Conservation (phyloP, 2,329 filamentous ascomycete genomes). For the Aspergillus unguis region DNA sequence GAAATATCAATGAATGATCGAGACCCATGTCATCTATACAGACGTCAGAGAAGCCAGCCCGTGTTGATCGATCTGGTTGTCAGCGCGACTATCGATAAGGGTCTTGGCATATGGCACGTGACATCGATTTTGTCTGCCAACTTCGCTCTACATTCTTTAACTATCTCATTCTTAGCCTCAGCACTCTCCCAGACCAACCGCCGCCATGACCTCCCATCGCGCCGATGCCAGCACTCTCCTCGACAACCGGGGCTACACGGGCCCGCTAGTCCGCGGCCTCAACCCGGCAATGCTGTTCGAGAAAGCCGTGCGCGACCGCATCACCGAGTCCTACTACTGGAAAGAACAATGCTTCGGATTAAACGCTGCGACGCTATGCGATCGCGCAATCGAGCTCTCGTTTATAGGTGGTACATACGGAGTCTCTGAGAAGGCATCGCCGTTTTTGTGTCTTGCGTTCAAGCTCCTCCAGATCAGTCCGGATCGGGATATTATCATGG, state of each 20-base stretch:
- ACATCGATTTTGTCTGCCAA: neutral
- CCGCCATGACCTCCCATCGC: slow-evolving; percentile 56
- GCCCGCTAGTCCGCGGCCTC: slow-evolving; percentile 76
- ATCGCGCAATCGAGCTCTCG: slow-evolving; percentile 79
- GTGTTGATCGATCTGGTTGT: slow-evolving; percentile 23
- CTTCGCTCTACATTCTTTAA: neutral
- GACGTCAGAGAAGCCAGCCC: neutral
- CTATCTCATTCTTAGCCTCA: neutral
- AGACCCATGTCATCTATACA: neutral
- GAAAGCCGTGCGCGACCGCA: slow-evolving; percentile 91
- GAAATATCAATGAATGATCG: neutral
- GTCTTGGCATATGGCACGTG: slow-evolving; percentile 21
- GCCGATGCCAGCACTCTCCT: slow-evolving; percentile 76
- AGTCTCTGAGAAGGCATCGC: slow-evolving; percentile 74
- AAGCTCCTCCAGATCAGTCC: slow-evolving; percentile 90
- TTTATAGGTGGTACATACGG: slow-evolving; percentile 89
- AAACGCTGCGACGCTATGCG: slow-evolving; percentile 75
- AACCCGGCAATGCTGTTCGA: slow-evolving; percentile 96
- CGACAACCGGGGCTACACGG: slow-evolving; percentile 82
- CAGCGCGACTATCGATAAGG: slow-evolving; percentile 41
- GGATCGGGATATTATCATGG: slow-evolving; percentile 69
- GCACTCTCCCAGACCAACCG: slow-evolving; percentile 10
- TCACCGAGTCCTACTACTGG: slow-evolving; percentile 94
- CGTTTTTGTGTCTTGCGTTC: slow-evolving; percentile 91
- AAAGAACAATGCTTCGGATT: slow-evolving; percentile 98